These are phyloP conservation scores for Tolypocladium tropicale DNA, from an alignment of 2,329 filamentous ascomycete species.

Conservation along the genomic window DNA sequence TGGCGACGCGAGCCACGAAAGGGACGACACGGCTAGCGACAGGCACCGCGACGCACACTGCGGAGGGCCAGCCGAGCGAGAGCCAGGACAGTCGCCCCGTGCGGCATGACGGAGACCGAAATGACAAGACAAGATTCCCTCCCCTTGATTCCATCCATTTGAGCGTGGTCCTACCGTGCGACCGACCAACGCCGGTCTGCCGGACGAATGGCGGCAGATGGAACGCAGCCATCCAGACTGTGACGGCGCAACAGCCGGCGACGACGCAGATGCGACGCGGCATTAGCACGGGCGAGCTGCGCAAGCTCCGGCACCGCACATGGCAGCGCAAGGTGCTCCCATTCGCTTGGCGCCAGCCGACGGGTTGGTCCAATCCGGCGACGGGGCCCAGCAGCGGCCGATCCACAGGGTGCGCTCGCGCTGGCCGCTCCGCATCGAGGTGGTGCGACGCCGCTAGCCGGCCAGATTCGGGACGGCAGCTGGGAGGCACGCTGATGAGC, in stretches of 20 bases:
- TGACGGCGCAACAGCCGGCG: neutral
- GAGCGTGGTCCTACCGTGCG: neutral
- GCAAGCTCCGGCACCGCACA: neutral
- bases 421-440: neutral
- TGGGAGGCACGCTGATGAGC: neutral
- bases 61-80: neutral
- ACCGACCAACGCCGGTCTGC: neutral
- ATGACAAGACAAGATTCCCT: neutral
- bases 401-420: neutral
- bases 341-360: neutral
- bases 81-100: neutral
- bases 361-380: neutral
- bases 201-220: neutral
- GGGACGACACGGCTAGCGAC: neutral
- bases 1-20: neutral
- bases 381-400: neutral
- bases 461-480: neutral
- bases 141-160: neutral
- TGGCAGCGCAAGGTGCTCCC: neutral
- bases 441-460: conserved; percentile 1
- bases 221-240: neutral
- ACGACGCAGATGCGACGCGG: neutral
- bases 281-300: neutral
- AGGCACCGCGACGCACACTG: neutral
- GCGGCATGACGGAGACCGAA: neutral